Evolutionary conservation across 1,284 basidiomycete genomes (phyloP), one percentile per base, ranked within the genome.

Genomic region (Ustilago cynodontis): DNA sequence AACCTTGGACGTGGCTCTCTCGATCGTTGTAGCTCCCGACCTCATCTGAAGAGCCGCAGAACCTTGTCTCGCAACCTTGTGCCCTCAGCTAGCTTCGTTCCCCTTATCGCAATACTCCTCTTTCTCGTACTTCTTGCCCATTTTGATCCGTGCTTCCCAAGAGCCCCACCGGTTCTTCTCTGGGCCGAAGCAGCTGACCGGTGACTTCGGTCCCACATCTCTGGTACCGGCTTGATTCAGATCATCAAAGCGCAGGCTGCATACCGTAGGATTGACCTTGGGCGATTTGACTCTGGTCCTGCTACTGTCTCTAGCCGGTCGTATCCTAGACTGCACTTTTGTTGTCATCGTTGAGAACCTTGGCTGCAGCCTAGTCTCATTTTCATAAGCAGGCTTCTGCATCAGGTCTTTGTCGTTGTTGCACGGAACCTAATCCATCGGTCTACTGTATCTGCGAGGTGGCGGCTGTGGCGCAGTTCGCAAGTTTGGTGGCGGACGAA

Each of bases 131-230:
- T 7, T 26, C 37, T 39, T 20, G 11, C 24, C 33, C 49, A 51
- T 28, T n/a, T 22, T 47, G 2, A 8, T 20, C 16, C 45, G 22
- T 0, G 20, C 29, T 57, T 14, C 22, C 28, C 26, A 1, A 29
- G 18, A 10, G 18, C 20, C 63, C 63, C 53, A 61, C 59, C 65
- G 59, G 65, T 59, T 58, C 65, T n/a, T 52, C 33, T 18, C 26
- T 58, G 47, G 10, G 18, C 65, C 59, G 59, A 47, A 47, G 20
- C 47, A 57, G 47, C 26, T 62, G 29, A 41, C 65, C 65, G 65
- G 59, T 58, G 47, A 41, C 33, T 14, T 35, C 24, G 43, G 22
- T 18, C 20, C 43, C 51, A 54, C 33, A 47, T 20, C 26, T 54
- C 16, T 14, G 37, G 28, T 33, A 7, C 41, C 11, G 7, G n/a